A percentile compares a stretch with the other conserved stretches of the same genome.
Evolutionary conservation across 1,284 basidiomycete species (phyloP).

Genomic region (Gomphus bonarii): DNA sequence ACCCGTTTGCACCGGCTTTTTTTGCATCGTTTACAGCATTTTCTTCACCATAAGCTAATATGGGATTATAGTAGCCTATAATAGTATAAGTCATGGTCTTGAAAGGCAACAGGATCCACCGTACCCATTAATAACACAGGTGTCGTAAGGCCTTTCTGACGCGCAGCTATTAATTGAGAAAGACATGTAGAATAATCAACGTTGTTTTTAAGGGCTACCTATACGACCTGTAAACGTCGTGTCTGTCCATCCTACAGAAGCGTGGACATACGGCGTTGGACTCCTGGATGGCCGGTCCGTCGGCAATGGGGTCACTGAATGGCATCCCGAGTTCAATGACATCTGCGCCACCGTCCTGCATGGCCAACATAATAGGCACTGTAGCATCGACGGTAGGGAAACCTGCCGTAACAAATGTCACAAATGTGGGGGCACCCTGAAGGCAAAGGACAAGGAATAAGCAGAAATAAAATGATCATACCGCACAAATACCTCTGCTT

Average conservation of each 20-base stretch:
- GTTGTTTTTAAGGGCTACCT: constrained; percentile 77
- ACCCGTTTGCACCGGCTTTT: constrained; percentile 91
- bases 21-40: constrained; percentile 84
- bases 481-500: constrained; percentile 44
- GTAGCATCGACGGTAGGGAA: constrained; percentile 75
- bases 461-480: neutral
- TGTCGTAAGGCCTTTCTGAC: constrained; percentile 69
- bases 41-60: constrained; percentile 92
- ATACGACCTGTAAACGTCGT: neutral
- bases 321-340: constrained; percentile 95
- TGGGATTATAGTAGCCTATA: constrained; percentile 91
- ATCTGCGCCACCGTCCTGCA: constrained; percentile 90
- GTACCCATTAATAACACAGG: constrained; percentile 92
- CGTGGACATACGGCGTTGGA: constrained; percentile 68
- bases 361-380: constrained; percentile 79
- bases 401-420: constrained; percentile 89
- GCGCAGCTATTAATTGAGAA: constrained; percentile 69
- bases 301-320: constrained; percentile 95
- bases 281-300: constrained; percentile 87
- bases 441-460: neutral
- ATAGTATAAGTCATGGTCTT: neutral
- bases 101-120: constrained; percentile 16
- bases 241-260: constrained; percentile 9
- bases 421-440: constrained; percentile 63
- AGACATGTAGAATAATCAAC: constrained; percentile 73